Evolutionary conservation across 371 early-diverging fungal genomes (phyloP), one percentile per base, ranked within the genome.

Genomic region (Rhizopus delemar): DNA sequence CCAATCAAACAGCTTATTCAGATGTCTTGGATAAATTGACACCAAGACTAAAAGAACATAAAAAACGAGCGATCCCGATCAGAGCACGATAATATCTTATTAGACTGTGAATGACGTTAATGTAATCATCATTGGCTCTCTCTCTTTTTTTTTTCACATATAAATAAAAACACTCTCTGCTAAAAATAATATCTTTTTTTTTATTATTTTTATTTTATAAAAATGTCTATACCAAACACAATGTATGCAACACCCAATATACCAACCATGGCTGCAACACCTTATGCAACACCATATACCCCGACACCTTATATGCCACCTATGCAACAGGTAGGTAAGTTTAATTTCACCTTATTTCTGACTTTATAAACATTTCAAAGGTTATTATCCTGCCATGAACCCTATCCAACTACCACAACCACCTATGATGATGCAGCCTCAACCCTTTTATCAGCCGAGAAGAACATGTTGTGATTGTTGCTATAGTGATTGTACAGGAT

Each of bases 1-100:
- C 69, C 35, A 54, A 69, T 50, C 57, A 58, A 39, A 46, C 65
- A 16, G 69, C 62, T 11, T 65, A 61, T 13, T 69, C 69, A 7
- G 51, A 46, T 28, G 65, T 65, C 36, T 53, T 69, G 7, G 62
- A 58, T 22, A 58, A 39, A 36, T 51, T 69, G 12, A 65, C 61
- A 36, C 66, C 69, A 8, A 56, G 55, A 31, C 16, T 69, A 39
- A 41, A 65, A 41, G 65, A 43, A 8, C 62, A 67, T 33, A 46
- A 43, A 15, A 51, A 34, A 13, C 34, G 12, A 33, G 36, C 36
- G n/a, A 52, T 36, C 34, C 34, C 38, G 36, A 52, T 43, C 43
- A 36, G 38, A 32, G n/a, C 28, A 38, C n/a, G 36, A 33, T 52
- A 52, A 28, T 16, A 15, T 12, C 15, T 15, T 15, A 15, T 8